A percentile compares a stretch with the other conserved stretches of the same genome.
These are phyloP conservation scores for Skeletonema grethae DNA, from an alignment of 108 stramenopile species.

Conservation along the genomic window DNA sequence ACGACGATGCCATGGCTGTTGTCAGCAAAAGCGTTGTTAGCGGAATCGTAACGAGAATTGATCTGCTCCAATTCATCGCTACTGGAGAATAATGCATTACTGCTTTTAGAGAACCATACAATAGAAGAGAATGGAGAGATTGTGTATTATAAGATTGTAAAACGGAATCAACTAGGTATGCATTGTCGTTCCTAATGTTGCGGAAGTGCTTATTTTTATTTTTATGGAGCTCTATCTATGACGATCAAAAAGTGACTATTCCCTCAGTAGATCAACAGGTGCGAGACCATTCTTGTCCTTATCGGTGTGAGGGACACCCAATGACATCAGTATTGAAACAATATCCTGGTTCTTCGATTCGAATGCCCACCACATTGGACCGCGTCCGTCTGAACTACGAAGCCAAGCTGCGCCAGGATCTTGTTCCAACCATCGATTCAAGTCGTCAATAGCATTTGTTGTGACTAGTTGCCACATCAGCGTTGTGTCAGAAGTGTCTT, in stretches of 20 bases:
- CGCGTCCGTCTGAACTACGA: slow-evolving; percentile 87
- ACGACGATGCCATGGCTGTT: slow-evolving; percentile 37
- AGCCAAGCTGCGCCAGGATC: slow-evolving; percentile 81
- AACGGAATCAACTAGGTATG: not conserved
- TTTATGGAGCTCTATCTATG: not conserved
- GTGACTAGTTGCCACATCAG: slow-evolving; percentile 87
- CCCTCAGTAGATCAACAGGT: slow-evolving; percentile 75
- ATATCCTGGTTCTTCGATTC: slow-evolving; percentile 80
- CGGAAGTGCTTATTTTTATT: not conserved
- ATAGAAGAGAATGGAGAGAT: slow-evolving; percentile 3
- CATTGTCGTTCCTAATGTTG: not conserved
- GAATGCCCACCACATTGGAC: slow-evolving; percentile 91
- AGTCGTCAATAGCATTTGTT: slow-evolving; percentile 55
- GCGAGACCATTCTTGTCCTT: slow-evolving; percentile 79
- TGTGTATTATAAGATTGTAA: not conserved
- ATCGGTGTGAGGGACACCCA: slow-evolving; percentile 80
- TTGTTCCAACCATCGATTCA: slow-evolving; percentile 66
- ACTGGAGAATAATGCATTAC: not conserved
- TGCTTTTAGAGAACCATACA: not conserved
- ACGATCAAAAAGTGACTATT: slow-evolving; percentile 7
- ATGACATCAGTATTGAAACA: slow-evolving; percentile 77
- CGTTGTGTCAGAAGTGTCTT: slow-evolving; percentile 84
- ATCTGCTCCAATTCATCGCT: slow-evolving; percentile 63
- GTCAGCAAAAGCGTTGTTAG: slow-evolving; percentile 67
- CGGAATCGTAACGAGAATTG: slow-evolving; percentile 80